A percentile compares a stretch with the other conserved stretches of the same genome.
phyloP scores from a whole-genome alignment of 1,284 basidiomycete species.

The Ustilago trichophora region DNA sequence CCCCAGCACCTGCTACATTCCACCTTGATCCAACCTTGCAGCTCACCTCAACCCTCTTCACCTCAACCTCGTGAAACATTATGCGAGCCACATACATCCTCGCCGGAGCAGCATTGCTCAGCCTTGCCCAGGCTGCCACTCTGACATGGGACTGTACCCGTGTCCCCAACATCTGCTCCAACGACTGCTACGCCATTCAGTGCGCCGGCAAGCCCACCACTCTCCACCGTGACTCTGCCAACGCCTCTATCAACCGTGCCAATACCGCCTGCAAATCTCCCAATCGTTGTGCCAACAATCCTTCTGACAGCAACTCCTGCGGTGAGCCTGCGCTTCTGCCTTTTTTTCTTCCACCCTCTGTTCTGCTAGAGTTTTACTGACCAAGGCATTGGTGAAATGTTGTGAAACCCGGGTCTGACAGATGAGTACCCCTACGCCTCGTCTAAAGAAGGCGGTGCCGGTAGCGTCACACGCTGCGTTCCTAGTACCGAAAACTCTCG shows the following conservation, averaged over 20 bases:
- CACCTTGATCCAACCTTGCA: no score
- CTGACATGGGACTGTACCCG: constrained; percentile 52
- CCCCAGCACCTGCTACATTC: no score
- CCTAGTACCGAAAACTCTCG: constrained; percentile 45
- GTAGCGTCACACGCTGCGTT: constrained; percentile 49
- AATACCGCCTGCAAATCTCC: constrained; percentile 46
- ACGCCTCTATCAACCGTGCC: constrained; percentile 38
- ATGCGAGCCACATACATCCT: neutral
- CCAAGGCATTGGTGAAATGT: no score
- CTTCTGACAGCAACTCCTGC: constrained; percentile 41
- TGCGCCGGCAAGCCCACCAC: constrained; percentile 45
- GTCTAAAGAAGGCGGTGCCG: constrained; percentile 44
- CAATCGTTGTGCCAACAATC: constrained; percentile 46
- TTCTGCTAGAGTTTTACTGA: no score
- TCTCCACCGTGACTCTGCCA: constrained; percentile 49
- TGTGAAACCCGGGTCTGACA: no score
- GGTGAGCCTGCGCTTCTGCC: no score
- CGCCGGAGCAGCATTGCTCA: constrained; percentile 2
- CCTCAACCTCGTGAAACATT: neutral
- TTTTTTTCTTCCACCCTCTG: no score
- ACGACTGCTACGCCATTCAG: constrained; percentile 51
- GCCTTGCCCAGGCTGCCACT: constrained; percentile 16
- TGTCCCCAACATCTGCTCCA: constrained; percentile 57
- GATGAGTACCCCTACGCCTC: constrained; percentile 55
- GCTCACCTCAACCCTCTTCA: no score